These are phyloP conservation scores for Aegilops bicornis DNA, from an alignment of 176 grass and related monocot species.

Conservation along the genomic window DNA sequence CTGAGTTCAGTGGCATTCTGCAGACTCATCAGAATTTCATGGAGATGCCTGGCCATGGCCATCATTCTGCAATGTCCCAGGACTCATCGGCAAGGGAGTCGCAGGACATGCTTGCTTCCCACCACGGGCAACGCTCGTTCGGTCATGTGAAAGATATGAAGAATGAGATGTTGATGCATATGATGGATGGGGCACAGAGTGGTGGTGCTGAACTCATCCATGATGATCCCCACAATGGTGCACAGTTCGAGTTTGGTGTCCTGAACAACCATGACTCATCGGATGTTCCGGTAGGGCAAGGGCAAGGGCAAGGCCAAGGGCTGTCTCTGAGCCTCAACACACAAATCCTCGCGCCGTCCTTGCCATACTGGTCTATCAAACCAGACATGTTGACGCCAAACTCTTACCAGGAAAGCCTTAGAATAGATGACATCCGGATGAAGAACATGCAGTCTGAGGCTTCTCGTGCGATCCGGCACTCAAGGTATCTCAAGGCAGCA, in stretches of 20 bases:
- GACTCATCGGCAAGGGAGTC: constrained; percentile 56
- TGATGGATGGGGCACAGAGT: constrained; percentile 46
- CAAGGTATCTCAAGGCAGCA: constrained; percentile 83
- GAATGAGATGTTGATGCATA: constrained; percentile 57
- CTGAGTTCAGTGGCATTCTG: constrained; percentile 58
- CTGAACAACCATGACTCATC: constrained; percentile 54
- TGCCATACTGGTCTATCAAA: constrained; percentile 74
- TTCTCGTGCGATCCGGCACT: constrained; percentile 55
- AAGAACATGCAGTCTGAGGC: constrained; percentile 61
- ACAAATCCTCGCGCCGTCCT: constrained; percentile 62
- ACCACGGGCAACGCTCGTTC: constrained; percentile 40
- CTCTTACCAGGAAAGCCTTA: constrained; percentile 62
- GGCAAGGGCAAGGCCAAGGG: constrained; percentile 73
- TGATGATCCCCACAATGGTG: constrained; percentile 41
- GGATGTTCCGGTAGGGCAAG: constrained; percentile 38
- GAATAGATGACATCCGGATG: constrained; percentile 46
- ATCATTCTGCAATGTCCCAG: constrained; percentile 39
- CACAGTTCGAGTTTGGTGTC: constrained; percentile 67
- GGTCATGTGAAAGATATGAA: constrained; percentile 51
- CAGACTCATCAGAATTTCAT: constrained; percentile 57
- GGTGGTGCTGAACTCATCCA: constrained; percentile 42
- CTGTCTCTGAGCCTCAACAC: constrained; percentile 87
- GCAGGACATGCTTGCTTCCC: constrained; percentile 54
- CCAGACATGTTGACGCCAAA: constrained; percentile 46
- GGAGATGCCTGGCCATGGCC: constrained; percentile 42